These are phyloP conservation scores for Leucocoprinus sp. DNA, from an alignment of 768 basidiomycete species.

Conservation along the genomic window DNA sequence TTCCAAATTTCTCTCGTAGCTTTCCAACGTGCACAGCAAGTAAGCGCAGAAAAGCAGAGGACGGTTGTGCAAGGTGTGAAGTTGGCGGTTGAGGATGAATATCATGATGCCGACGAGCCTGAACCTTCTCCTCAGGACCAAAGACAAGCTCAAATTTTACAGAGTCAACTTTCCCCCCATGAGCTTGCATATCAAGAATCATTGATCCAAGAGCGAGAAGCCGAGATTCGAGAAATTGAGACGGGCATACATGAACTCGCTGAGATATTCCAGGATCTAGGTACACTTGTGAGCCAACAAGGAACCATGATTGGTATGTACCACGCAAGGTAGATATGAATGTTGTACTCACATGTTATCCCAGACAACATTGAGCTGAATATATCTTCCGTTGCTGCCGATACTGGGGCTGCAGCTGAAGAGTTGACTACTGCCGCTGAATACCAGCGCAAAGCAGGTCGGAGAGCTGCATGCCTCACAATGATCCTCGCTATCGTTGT, in stretches of 20 bases:
- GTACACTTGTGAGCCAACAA: conserved; percentile 90
- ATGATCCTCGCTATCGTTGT: conserved; percentile 80
- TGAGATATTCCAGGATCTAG: conserved; percentile 94
- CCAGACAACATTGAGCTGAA: conserved; percentile 94
- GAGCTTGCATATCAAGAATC: conserved; percentile 96
- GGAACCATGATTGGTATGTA: conserved; percentile 86
- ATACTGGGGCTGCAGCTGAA: conserved; percentile 75
- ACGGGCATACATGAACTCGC: conserved; percentile 92
- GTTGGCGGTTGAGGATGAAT: conserved; percentile 73
- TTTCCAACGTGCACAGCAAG: conserved; percentile 87
- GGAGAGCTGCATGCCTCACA: conserved; percentile 84
- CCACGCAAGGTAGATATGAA: too few species aligned
- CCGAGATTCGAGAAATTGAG: conserved; percentile 94
- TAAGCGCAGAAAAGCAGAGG: conserved; percentile 84
- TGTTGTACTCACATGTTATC: not conserved
- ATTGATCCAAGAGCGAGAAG: conserved; percentile 87
- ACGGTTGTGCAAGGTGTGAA: conserved; percentile 84
- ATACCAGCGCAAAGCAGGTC: conserved; percentile 91
- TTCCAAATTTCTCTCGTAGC: conserved; percentile 82
- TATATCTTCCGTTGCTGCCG: conserved; percentile 75
- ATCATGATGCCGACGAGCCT: conserved; percentile 26
- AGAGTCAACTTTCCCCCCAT: conserved; percentile 73
- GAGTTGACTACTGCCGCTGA: conserved; percentile 86
- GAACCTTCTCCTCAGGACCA: conserved; percentile 41
- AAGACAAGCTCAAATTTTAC: conserved; percentile 62